Evolutionary conservation across 176 grass and related monocot genomes (phyloP).

Genomic region (Hyparrhenia diplandra): DNA sequence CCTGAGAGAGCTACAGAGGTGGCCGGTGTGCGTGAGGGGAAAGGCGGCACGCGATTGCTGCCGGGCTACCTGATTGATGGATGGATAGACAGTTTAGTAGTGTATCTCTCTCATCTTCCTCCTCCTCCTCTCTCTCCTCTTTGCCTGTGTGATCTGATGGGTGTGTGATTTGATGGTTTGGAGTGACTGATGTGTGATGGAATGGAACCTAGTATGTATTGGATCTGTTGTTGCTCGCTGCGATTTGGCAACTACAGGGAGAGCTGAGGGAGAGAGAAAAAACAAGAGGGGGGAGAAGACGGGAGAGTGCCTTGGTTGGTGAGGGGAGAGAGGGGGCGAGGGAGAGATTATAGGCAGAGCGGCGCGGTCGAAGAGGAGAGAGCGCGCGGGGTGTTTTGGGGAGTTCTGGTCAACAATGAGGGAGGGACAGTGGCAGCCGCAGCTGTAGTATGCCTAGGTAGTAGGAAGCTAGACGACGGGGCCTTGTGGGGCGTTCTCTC

Average conservation of each 20-base stretch:
- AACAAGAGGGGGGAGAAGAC: not conserved
- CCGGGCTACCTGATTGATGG: constrained; percentile 23
- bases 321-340: not conserved
- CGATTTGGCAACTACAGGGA: constrained; percentile 50
- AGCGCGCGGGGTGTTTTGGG: constrained; percentile 6
- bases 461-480: not conserved
- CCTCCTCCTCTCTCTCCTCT: not conserved
- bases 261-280: not conserved
- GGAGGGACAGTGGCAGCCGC: constrained; percentile 11
- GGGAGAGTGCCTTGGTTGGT: constrained; percentile 19
- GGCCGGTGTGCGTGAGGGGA: constrained; percentile 23
- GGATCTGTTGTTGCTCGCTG: constrained; percentile 65
- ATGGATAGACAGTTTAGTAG: not conserved
- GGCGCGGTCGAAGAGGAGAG: not conserved
- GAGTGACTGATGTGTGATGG: constrained; percentile 73
- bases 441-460: constrained; percentile 9
- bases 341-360: not conserved
- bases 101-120: constrained; percentile 1
- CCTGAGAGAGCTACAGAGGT: not conserved
- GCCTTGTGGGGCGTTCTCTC: not conserved
- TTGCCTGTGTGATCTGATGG: constrained; percentile 26
- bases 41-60: constrained; percentile 38
- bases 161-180: constrained; percentile 82
- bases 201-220: constrained; percentile 93
- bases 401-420: constrained; percentile 31